Base-by-base conservation (phyloP, 805 yeast genomes). In the Candida sithepensis region DNA sequence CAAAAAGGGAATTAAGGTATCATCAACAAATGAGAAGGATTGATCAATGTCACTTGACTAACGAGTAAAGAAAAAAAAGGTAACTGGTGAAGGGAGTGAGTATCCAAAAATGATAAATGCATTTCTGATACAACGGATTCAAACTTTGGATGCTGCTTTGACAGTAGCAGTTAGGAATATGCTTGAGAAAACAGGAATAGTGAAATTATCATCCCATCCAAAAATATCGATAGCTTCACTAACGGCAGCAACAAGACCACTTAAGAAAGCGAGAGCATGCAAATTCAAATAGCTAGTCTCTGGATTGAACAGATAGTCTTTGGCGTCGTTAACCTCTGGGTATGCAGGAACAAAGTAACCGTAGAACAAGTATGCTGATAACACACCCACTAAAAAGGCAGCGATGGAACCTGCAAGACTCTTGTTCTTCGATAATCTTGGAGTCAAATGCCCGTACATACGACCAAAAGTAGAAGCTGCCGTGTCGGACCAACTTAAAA, bases 401-500 rank as follows among this genome's bases (percentile, higher is more conserved):
- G 97, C 98, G 21, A 82, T 44, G 1, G 94, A 84, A 0, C 99
- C 99, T 1, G 97, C 96, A 41, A 94, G 70, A 2, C 96, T 86
- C 66, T 94, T 94, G 52, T 81, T 79, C 51, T 77, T 73, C 6
- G 85, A 75, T 19, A 92, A 66, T 60, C 84, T 82, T 37, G 96
- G 95, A 7, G 97, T 88, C 53, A 84, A 75, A 58, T 85, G 77
- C 8, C 98, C 98, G 64, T 70, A 92, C 46, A 78, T 78, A 55
- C 99, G 77, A 36, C 99, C 99, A 60, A 91, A 69, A 0, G 97
- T 88, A 3, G 97, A 88, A 2, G 99, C 99, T 2, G 97, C 92
- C 9, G 98, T 89, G 63, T 94, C 99, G 4, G 96, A 90, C 98
- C 98, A 94, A 61, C 97, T 87, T 52, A 94, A 76, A 43, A 92